These are phyloP conservation scores for Fusarium siculi DNA, from an alignment of 2,329 filamentous ascomycete species.

Conservation along the genomic window DNA sequence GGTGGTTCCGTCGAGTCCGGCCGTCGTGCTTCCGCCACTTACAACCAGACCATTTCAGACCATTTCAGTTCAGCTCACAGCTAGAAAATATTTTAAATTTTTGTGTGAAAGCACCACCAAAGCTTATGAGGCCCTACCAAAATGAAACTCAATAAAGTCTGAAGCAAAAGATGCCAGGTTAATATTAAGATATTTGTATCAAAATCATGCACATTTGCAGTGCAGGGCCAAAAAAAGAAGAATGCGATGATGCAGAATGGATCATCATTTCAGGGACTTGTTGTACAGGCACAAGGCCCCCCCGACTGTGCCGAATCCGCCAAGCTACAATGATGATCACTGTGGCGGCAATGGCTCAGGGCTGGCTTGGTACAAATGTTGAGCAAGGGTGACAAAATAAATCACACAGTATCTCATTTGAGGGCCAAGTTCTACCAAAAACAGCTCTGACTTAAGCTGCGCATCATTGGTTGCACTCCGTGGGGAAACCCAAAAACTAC, in stretches of 20 bases:
- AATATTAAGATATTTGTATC: background rate
- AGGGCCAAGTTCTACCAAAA: conserved; percentile 2
- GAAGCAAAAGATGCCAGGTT: background rate
- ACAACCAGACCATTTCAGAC: background rate
- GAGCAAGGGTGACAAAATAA: conserved; percentile 22
- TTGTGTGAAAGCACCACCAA: background rate
- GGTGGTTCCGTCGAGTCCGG: conserved; percentile 28
- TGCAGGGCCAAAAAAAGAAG: background rate
- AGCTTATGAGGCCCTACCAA: background rate
- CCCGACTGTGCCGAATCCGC: conserved; percentile 27
- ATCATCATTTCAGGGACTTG: conserved; percentile 34
- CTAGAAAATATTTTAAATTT: background rate
- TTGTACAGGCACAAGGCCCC: background rate
- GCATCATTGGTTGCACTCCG: conserved; percentile 25
- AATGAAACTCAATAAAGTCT: background rate
- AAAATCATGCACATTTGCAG: conserved; percentile 2
- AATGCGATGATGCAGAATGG: conserved; percentile 24
- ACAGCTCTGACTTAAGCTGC: background rate
- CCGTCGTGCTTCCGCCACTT: conserved; percentile 22
- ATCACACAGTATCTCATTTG: background rate
- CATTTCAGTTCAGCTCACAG: background rate
- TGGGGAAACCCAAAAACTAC: conserved; percentile 2
- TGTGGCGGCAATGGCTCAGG: conserved; percentile 23
- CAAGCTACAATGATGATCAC: conserved; percentile 30
- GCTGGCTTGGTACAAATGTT: conserved; percentile 3